Evolutionary conservation across 768 basidiomycete species (phyloP).

Genomic region (Lenzites betulinus): DNA sequence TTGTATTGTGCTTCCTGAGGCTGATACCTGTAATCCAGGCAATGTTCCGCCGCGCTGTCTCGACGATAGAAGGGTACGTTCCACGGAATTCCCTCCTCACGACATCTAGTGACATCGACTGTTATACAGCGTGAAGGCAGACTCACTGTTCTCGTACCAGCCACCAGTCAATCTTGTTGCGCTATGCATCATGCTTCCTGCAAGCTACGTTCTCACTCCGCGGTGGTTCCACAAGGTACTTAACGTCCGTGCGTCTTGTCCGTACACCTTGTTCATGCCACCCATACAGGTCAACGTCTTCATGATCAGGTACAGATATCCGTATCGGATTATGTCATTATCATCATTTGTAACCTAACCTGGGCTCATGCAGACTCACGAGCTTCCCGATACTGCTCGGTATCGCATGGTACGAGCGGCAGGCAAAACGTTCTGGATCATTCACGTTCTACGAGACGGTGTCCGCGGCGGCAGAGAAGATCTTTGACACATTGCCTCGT

Average conservation of each 20-base stretch:
- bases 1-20: not conserved
- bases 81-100: not conserved
- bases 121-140: slow-evolving; percentile 70
- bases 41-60: slow-evolving; percentile 93
- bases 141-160: slow-evolving; percentile 92
- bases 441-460: slow-evolving; percentile 75
- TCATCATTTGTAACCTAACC: not conserved
- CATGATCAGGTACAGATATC: slow-evolving; percentile 64
- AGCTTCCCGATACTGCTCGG: slow-evolving; percentile 81
- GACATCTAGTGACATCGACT: not conserved
- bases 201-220: slow-evolving; percentile 84
- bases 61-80: slow-evolving; percentile 87
- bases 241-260: slow-evolving; percentile 21
- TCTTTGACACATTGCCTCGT: slow-evolving; percentile 78
- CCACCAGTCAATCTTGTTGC: slow-evolving; percentile 92
- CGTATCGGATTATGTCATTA: not conserved
- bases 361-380: slow-evolving; percentile 59
- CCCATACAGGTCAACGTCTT: slow-evolving; percentile 75
- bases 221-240: slow-evolving; percentile 96
- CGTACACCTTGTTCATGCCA: slow-evolving; percentile 12
- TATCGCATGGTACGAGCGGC: slow-evolving; percentile 86
- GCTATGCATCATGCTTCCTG: slow-evolving; percentile 82
- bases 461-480: slow-evolving; percentile 61
- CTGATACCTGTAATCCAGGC: slow-evolving; percentile 48
- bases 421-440: slow-evolving; percentile 68